Percentiles rank a stretch among this genome's conserved stretches.
phyloP scores from a whole-genome alignment of 345 rosid species.

The Firmiana major region DNA sequence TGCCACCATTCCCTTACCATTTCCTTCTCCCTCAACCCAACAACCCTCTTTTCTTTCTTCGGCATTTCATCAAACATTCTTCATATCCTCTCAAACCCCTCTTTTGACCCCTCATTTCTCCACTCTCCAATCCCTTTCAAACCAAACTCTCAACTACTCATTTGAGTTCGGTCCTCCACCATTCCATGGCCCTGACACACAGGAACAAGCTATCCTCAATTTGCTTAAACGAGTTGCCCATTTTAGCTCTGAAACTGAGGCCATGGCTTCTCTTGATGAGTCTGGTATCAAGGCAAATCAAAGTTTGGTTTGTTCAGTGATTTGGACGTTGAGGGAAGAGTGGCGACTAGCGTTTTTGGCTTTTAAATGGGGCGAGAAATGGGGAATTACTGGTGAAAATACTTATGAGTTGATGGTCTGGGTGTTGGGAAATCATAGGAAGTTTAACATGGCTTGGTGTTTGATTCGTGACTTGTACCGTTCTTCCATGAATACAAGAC shows the following conservation, averaged over 20 bases:
- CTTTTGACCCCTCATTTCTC: constrained; percentile 16
- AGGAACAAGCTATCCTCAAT: constrained; percentile 27
- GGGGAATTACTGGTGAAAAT: constrained; percentile 46
- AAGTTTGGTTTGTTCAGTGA: constrained; percentile 46
- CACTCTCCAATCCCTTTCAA: constrained; percentile 32
- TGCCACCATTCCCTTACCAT: background rate
- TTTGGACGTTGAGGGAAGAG: constrained; percentile 57
- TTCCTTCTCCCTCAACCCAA: constrained; percentile 8
- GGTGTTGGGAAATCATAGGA: constrained; percentile 61
- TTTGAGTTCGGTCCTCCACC: constrained; percentile 20
- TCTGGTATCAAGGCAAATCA: constrained; percentile 37
- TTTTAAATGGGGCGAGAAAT: constrained; percentile 73
- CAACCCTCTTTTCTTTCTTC: constrained; percentile 20
- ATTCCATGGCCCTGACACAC: constrained; percentile 15
- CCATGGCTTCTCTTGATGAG: constrained; percentile 43
- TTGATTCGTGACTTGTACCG: constrained; percentile 66
- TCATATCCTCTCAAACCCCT: constrained; percentile 12
- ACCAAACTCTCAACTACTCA: constrained; percentile 19
- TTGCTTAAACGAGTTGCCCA: constrained; percentile 43
- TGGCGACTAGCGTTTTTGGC: constrained; percentile 75
- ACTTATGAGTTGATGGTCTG: constrained; percentile 53
- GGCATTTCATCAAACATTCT: constrained; percentile 56
- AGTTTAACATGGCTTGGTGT: constrained; percentile 79
- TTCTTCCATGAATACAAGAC: constrained; percentile 43
- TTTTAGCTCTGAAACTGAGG: constrained; percentile 50